Evolutionary conservation across 305 asterid genomes (phyloP).

Genomic region (Fraxinus angustifolia): DNA sequence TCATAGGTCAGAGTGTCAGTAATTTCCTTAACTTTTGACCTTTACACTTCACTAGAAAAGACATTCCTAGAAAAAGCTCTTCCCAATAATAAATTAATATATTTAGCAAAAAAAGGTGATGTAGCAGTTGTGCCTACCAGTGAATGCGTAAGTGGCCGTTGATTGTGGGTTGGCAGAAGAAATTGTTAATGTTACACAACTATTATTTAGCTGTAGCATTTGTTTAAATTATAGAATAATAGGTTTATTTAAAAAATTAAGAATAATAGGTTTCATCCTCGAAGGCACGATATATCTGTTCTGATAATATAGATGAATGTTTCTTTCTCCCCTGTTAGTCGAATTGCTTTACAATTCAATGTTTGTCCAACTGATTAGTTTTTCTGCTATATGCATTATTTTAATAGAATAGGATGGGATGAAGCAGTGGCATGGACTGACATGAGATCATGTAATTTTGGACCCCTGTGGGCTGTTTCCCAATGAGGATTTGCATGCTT

Average conservation of each 20-base stretch:
- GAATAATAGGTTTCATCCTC: not conserved
- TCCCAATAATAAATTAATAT: conserved; percentile 17
- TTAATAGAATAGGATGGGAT: not conserved
- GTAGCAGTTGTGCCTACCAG: not conserved
- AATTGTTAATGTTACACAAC: not conserved
- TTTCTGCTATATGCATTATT: not conserved
- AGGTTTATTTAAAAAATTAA: not conserved
- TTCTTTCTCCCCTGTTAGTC: not conserved
- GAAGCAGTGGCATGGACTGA: conserved; percentile 27
- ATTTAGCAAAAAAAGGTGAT: not conserved
- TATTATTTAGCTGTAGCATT: not conserved
- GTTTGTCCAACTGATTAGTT: not conserved
- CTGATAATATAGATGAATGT: not conserved
- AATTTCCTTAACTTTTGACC: conserved; percentile 34
- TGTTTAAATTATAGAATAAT: not conserved
- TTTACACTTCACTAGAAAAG: conserved; percentile 33
- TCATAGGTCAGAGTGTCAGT: conserved; percentile 36
- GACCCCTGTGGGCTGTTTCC: conserved; percentile 13
- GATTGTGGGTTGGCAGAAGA: not conserved
- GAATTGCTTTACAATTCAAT: not conserved
- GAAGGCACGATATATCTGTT: not conserved
- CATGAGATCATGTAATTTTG: conserved; percentile 31
- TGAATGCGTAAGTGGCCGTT: not conserved
- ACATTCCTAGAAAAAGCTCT: conserved; percentile 37
- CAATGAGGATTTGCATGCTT: conserved; percentile 12